These are phyloP conservation scores for Salix brachista DNA, from an alignment of 345 rosid species.

Conservation along the genomic window DNA sequence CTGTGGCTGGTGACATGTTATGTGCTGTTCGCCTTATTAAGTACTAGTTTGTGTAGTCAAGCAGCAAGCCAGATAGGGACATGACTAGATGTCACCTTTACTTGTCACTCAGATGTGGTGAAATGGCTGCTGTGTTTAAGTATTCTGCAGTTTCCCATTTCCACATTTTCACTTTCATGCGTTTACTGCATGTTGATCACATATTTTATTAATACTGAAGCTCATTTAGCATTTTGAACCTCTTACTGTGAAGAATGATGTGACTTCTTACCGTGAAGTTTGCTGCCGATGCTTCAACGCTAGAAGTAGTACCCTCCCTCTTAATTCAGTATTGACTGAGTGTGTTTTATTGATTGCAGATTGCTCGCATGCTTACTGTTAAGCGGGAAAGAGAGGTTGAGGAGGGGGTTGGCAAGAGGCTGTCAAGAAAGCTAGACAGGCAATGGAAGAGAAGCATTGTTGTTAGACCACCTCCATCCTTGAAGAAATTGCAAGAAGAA, in stretches of 20 bases:
- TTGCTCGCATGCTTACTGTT: constrained; percentile 78
- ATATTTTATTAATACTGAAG: not conserved
- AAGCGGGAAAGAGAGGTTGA: constrained; percentile 86
- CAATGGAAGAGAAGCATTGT: constrained; percentile 90
- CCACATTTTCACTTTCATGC: not conserved
- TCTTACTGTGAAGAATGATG: not conserved
- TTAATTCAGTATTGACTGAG: not conserved
- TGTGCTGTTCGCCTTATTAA: not conserved
- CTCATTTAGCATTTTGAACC: not conserved
- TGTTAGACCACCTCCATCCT: constrained; percentile 77
- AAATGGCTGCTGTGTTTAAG: not conserved
- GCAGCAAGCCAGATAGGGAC: not conserved
- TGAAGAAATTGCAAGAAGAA: constrained; percentile 67
- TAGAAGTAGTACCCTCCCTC: not conserved
- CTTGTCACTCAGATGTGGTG: not conserved
- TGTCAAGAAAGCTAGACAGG: constrained; percentile 85
- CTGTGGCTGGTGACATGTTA: not conserved
- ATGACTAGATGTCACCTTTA: not conserved
- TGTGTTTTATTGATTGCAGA: constrained; percentile 29
- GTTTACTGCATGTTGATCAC: not conserved
- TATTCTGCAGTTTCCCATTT: not conserved
- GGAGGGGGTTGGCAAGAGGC: constrained; percentile 78
- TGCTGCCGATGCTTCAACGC: not conserved
- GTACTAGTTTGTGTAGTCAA: not conserved
- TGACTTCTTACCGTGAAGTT: not conserved